A percentile compares a stretch with the other conserved stretches of the same genome.
Evolutionary conservation across 441 rosid species (phyloP).

Genomic region (Eutrema salsugineum): DNA sequence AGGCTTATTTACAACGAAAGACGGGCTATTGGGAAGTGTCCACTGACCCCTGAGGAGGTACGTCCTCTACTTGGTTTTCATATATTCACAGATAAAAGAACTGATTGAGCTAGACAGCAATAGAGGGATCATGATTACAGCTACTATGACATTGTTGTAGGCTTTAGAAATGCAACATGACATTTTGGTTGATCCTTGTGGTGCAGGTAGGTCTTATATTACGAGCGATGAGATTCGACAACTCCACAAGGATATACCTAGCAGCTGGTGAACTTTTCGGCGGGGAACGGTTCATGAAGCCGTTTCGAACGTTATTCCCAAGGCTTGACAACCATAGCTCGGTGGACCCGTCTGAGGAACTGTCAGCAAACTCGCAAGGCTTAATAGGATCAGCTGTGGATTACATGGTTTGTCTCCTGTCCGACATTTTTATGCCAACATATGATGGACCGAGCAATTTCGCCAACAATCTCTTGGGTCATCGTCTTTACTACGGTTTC

Average conservation of each 20-base stretch:
- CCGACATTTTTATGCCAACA: constrained; percentile 97
- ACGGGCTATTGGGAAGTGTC: constrained; percentile 95
- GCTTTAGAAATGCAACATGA: constrained; percentile 4
- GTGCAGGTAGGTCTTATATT: constrained; percentile 89
- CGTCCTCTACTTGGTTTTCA: not conserved
- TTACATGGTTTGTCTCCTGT: constrained; percentile 99
- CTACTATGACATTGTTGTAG: not conserved
- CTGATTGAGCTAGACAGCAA: not conserved
- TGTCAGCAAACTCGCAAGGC: constrained; percentile 62
- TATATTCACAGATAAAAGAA: not conserved
- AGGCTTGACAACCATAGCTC: constrained; percentile 94
- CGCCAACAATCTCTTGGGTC: constrained; percentile 97
- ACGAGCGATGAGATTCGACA: constrained; percentile 85
- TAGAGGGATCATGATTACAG: not conserved
- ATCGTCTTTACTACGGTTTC: constrained; percentile 92
- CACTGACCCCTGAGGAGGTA: constrained; percentile 98
- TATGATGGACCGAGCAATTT: constrained; percentile 99
- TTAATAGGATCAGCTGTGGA: constrained; percentile 96
- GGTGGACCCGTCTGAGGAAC: constrained; percentile 74
- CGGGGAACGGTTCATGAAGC: constrained; percentile 87
- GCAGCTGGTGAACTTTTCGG: constrained; percentile 98
- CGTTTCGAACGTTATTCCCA: constrained; percentile 76
- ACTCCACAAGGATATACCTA: constrained; percentile 81
- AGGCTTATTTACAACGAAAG: constrained; percentile 71
- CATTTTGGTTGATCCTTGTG: constrained; percentile 16